Evolutionary conservation across 2,329 filamentous ascomycete genomes (phyloP).

Genomic region (Exophiala aquamarina): DNA sequence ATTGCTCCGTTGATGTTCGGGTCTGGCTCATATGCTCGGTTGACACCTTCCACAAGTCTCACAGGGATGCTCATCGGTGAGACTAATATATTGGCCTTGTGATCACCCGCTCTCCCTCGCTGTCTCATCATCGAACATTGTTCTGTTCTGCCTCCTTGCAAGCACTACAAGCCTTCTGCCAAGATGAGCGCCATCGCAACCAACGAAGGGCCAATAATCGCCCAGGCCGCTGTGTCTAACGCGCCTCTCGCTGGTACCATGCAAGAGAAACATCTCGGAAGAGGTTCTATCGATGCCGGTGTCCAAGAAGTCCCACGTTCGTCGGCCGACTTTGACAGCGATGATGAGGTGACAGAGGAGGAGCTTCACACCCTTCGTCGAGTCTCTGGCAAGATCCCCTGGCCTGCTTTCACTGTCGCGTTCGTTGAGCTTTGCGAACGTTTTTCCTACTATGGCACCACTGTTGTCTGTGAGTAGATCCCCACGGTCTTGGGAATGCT

Average conservation of each 20-base stretch:
- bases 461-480: conserved; percentile 41
- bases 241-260: conserved; percentile 15
- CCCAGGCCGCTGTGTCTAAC: conserved; percentile 16
- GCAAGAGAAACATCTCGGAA: conserved; percentile 19
- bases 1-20: conserved; percentile 6
- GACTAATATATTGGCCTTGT: not conserved
- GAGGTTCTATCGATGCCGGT: conserved; percentile 17
- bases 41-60: not conserved
- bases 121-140: not conserved
- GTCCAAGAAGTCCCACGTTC: conserved; percentile 5
- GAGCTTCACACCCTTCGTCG: conserved; percentile 24
- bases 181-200: conserved; percentile 21
- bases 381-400: conserved; percentile 27
- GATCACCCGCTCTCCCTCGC: not conserved
- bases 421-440: conserved; percentile 30
- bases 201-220: conserved; percentile 22
- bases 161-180: not conserved
- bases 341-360: conserved; percentile 26
- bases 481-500: not conserved
- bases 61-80: no score
- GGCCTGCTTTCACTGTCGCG: conserved; percentile 25
- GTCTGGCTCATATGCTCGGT: not conserved
- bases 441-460: conserved; percentile 30
- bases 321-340: conserved; percentile 1
- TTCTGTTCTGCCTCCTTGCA: not conserved